Evolutionary conservation across 2,329 filamentous ascomycete genomes (phyloP).

Genomic region (Fusarium sp.): DNA sequence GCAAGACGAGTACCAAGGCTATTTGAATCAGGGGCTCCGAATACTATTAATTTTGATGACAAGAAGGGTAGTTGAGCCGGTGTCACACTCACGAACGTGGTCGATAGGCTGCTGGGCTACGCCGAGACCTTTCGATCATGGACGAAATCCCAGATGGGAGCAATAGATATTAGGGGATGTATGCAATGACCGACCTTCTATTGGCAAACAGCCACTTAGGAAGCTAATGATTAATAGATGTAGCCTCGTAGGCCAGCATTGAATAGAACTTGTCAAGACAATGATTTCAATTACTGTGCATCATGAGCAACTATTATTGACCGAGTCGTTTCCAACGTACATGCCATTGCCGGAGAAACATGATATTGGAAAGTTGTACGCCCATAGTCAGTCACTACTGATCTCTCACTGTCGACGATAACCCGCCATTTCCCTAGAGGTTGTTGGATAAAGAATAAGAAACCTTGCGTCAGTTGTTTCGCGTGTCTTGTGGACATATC

Average conservation of each 20-base stretch:
- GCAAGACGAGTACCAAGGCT: constrained; percentile 62
- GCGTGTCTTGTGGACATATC: background rate
- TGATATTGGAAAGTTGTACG: background rate
- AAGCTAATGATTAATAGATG: constrained; percentile 47
- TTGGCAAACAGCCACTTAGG: constrained; percentile 22
- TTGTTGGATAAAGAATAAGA: background rate
- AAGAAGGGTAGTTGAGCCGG: background rate
- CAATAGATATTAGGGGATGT: constrained; percentile 14
- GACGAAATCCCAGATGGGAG: background rate
- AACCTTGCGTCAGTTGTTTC: constrained; percentile 5
- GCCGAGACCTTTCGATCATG: constrained; percentile 9
- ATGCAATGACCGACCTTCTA: constrained; percentile 20
- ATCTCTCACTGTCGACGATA: background rate
- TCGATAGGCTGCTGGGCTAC: constrained; percentile 6
- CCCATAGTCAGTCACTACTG: background rate
- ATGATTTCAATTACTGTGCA: background rate
- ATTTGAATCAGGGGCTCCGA: constrained; percentile 3
- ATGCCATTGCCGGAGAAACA: background rate
- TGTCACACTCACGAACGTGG: background rate
- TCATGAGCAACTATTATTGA: background rate
- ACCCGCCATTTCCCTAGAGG: background rate
- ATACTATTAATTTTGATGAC: constrained; percentile 2
- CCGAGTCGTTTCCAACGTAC: background rate
- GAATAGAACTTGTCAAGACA: constrained; percentile 3
- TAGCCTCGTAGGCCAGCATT: constrained; percentile 23